These are phyloP conservation scores for Phytophthora meadii DNA, from an alignment of 352 stramenopile genomes.

Conservation along the genomic window DNA sequence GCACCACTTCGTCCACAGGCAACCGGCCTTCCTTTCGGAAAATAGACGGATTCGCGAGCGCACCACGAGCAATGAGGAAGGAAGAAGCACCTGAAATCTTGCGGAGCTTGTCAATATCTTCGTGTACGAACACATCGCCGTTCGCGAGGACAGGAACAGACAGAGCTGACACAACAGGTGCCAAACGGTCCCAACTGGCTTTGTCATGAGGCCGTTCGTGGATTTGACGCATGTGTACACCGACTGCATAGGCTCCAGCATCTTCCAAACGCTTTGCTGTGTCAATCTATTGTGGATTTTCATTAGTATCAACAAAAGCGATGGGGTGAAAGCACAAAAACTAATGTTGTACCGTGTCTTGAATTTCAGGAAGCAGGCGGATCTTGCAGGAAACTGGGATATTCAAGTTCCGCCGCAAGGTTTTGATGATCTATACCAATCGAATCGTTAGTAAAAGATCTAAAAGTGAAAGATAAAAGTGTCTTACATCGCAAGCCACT, in stretches of 20 bases:
- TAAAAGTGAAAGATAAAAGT: background rate
- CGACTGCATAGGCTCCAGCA: slow-evolving; percentile 71
- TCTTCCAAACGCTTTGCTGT: slow-evolving; percentile 68
- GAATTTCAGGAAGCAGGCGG: slow-evolving; percentile 67
- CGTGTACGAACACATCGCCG: slow-evolving; percentile 85
- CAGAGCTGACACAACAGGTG: slow-evolving; percentile 72
- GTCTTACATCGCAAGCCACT: slow-evolving; percentile 76
- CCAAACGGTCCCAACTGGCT: slow-evolving; percentile 76
- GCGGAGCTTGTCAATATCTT: slow-evolving; percentile 71
- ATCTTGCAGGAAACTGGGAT: slow-evolving; percentile 92
- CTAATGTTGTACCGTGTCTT: slow-evolving; percentile 61
- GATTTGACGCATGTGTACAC: slow-evolving; percentile 70
- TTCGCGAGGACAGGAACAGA: slow-evolving; percentile 88
- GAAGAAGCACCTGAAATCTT: slow-evolving; percentile 69
- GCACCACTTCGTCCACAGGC: slow-evolving; percentile 63
- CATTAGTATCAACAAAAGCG: too few species aligned
- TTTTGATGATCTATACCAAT: slow-evolving; percentile 75
- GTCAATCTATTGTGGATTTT: slow-evolving; percentile 51
- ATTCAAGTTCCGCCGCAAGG: slow-evolving; percentile 75
- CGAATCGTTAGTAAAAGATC: background rate
- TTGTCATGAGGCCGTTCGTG: slow-evolving; percentile 74
- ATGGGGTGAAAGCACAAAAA: background rate
- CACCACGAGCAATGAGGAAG: slow-evolving; percentile 86
- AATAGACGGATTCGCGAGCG: slow-evolving; percentile 84
- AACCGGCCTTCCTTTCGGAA: slow-evolving; percentile 77